Base-by-base conservation (phyloP, 257 asterid species). In the Pogostemon cablin region DNA sequence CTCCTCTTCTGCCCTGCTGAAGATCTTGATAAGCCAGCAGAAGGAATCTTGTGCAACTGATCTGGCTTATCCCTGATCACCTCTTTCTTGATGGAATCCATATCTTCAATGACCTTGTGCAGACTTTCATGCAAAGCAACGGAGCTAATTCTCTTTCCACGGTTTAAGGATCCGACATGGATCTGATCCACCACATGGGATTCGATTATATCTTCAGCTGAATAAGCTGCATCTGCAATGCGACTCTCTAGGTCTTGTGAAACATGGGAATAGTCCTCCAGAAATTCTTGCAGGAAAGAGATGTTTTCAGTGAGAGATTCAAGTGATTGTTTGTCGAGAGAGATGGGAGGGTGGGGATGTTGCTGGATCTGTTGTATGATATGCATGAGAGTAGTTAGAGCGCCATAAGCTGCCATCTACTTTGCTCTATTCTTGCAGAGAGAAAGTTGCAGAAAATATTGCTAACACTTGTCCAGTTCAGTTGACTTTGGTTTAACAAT, bases 41-140 rank as follows among this genome's bases (percentile, higher is more conserved):
- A 15, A 17, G n/a, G 1, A n/a, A 2, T 65, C 3, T 5, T 40
- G 59, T 10, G 12, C 32, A 25, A 25, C 32, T 25, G 32, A 25
- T 25, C 1, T 25, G 1, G 32, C 8, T 71, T 69, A 55, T 47
- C 42, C 10, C 32, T 25, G 32, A 9, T 62, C 71, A 62, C 63
- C 7, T 59, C 73, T 32, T 11, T 50, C 64, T 0, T 40, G 32
- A 74, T 58, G 1, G 4, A 9, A 25, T 40, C 73, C 57, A 74
- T 57, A 3, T 48, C 40, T 32, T 40, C 34, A 6, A 67, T 48
- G 43, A 49, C 65, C 5, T 41, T 2, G 20, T 66, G 9, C 7
- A 66, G 32, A 25, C 32, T 25, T 25, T 25, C 32, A 25, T 25
- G 1, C 32, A 25, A 25, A 1, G 32, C 32, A 25, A 25, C 32